Evolutionary conservation across 2,329 filamentous ascomycete genomes (phyloP).

Genomic region (Aurifilum marmelostoma): DNA sequence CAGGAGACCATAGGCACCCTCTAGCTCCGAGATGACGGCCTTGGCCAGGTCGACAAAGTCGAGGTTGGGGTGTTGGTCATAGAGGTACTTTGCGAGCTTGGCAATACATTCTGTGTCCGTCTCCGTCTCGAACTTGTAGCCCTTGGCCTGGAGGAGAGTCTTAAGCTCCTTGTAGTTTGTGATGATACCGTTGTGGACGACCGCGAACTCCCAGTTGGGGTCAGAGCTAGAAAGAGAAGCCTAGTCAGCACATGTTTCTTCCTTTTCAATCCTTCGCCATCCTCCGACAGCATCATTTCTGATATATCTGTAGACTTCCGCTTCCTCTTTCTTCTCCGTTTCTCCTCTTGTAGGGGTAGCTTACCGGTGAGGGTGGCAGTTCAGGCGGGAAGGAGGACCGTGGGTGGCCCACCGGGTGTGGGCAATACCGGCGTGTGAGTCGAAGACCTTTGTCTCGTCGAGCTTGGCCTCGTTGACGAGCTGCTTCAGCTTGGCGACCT

Average conservation of each 20-base stretch:
- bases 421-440: slow-evolving; percentile 97
- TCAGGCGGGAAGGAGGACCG: slow-evolving; percentile 87
- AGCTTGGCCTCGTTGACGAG: slow-evolving; percentile 83
- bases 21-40: slow-evolving; percentile 96
- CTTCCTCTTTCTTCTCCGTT: background rate
- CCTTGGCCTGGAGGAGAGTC: slow-evolving; percentile 89
- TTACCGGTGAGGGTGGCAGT: slow-evolving; percentile 98
- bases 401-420: slow-evolving; percentile 99
- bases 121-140: slow-evolving; percentile 98
- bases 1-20: slow-evolving; percentile 95
- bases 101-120: slow-evolving; percentile 99
- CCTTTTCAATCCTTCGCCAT: background rate
- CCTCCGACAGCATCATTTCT: background rate
- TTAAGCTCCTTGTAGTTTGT: slow-evolving; percentile 99
- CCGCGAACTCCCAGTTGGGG: slow-evolving; percentile 90
- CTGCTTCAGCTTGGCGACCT: slow-evolving; percentile 94
- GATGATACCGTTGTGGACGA: slow-evolving; percentile 99
- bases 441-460: slow-evolving; percentile 90
- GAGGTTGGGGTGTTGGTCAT: slow-evolving; percentile 90
- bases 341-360: slow-evolving; percentile 36
- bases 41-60: slow-evolving; percentile 97
- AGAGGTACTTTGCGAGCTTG: slow-evolving; percentile 97
- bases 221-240: slow-evolving; percentile 70
- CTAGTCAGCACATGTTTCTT: slow-evolving; percentile 14
- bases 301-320: background rate